These are phyloP conservation scores for Boletus reticulatus DNA, from an alignment of 768 basidiomycete species.

Conservation along the genomic window DNA sequence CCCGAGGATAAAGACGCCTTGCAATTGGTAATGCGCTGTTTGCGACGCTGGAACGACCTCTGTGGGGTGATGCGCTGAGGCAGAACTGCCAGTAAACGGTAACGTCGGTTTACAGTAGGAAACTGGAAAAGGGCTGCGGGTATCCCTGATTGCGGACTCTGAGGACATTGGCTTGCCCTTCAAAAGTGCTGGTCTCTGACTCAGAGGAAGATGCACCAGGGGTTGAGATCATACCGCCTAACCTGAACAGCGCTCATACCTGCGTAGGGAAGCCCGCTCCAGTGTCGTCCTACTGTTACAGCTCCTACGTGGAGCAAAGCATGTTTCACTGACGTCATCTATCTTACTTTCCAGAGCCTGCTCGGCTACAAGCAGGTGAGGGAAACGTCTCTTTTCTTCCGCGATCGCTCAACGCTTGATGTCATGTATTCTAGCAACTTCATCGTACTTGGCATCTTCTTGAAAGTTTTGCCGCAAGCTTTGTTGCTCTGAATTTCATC, in stretches of 20 bases:
- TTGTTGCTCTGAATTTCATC: constrained; percentile 88
- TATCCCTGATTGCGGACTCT: constrained; percentile 57
- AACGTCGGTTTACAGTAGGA: constrained; percentile 67
- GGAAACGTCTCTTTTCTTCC: not conserved
- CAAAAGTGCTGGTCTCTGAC: constrained; percentile 3
- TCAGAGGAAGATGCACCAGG: constrained; percentile 37
- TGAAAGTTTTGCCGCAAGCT: constrained; percentile 87
- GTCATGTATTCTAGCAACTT: constrained; percentile 54
- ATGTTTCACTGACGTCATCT: constrained; percentile 47
- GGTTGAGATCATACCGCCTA: constrained; percentile 98
- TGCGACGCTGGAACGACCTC: constrained; percentile 28
- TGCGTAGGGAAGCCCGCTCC: constrained; percentile 92
- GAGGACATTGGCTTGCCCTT: constrained; percentile 8
- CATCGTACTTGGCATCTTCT: constrained; percentile 82
- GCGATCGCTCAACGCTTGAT: not conserved
- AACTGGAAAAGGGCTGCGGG: constrained; percentile 84
- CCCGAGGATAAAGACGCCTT: constrained; percentile 46
- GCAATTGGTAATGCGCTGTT: constrained; percentile 52
- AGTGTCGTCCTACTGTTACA: constrained; percentile 54
- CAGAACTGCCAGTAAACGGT: constrained; percentile 50
- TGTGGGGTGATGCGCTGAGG: constrained; percentile 30
- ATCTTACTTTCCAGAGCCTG: constrained; percentile 48
- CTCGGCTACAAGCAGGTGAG: constrained; percentile 80
- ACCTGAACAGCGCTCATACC: constrained; percentile 97
- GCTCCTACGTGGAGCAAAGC: constrained; percentile 37